Percentiles rank a stretch among this genome's conserved stretches.
Conservation (phyloP, 192 early-diverging fungal species). For the Backusella liffmaniae region DNA sequence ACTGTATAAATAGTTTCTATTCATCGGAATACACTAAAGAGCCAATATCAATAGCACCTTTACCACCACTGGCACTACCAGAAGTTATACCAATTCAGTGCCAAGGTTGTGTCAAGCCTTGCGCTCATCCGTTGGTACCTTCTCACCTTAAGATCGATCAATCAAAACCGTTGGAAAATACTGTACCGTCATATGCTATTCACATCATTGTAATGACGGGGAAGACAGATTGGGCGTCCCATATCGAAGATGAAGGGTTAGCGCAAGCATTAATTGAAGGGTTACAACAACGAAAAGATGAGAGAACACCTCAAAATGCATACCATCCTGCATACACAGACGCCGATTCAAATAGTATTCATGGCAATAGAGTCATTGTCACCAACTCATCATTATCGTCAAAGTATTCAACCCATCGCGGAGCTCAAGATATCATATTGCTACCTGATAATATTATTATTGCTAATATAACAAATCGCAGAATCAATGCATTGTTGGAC, state of each 20-base stretch:
- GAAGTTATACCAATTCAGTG: conserved; percentile 7
- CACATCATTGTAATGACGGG: conserved; percentile 17
- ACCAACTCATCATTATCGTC: conserved; percentile 16
- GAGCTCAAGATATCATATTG: conserved; percentile 10
- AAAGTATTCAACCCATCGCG: neutral
- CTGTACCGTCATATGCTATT: conserved; percentile 13
- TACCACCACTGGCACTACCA: neutral
- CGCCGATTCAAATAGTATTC: neutral
- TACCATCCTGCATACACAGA: neutral
- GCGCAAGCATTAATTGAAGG: neutral
- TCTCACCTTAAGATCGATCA: conserved; percentile 17
- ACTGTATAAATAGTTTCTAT: conserved; percentile 11
- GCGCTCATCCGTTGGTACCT: conserved; percentile 1
- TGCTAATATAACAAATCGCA: conserved; percentile 36
- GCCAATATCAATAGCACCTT: neutral
- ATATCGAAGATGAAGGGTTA: conserved; percentile 21
- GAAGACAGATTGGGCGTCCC: conserved; percentile 2
- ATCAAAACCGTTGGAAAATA: conserved; percentile 14
- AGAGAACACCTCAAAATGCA: neutral
- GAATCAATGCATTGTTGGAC: conserved; percentile 39
- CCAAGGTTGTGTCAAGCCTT: conserved; percentile 7
- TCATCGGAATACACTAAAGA: conserved; percentile 9
- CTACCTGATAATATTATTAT: conserved; percentile 47
- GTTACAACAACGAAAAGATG: neutral
- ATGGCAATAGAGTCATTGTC: neutral